phyloP scores from a whole-genome alignment of 306 rosid genomes.

The Dryas alaskensis region DNA sequence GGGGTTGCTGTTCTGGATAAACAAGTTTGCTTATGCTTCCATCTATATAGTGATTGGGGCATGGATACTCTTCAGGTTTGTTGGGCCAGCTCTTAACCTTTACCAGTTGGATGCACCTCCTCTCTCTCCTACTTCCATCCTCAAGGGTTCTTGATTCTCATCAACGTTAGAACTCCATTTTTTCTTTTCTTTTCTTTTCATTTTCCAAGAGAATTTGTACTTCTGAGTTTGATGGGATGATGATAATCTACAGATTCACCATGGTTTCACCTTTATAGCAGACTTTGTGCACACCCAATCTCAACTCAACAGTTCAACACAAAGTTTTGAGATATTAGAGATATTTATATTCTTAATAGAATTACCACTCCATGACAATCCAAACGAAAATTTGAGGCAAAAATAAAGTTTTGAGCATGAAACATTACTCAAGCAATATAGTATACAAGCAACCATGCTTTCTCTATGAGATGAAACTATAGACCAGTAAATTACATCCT shows the following conservation, averaged over 20 bases:
- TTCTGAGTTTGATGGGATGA: neutral
- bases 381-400: neutral
- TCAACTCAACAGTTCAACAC: neutral
- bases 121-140: conserved; percentile 54
- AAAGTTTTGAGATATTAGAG: neutral
- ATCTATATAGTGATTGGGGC: conserved; percentile 81
- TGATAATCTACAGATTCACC: neutral
- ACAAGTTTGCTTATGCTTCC: conserved; percentile 90
- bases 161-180: neutral
- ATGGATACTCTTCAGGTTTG: conserved; percentile 84
- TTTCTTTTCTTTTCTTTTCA: neutral
- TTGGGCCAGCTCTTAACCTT: conserved; percentile 82
- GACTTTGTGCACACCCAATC: neutral
- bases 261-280: neutral
- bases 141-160: conserved; percentile 57
- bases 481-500: conserved; percentile 31
- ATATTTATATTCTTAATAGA: neutral
- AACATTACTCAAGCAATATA: conserved; percentile 18
- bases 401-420: conserved; percentile 5
- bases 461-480: conserved; percentile 21
- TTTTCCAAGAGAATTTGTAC: conserved; percentile 1
- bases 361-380: neutral
- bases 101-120: conserved; percentile 85
- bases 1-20: conserved; percentile 81
- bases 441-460: conserved; percentile 23